Base-by-base conservation (phyloP, 2,329 filamentous ascomycete species). In the Xylariales sp. region DNA sequence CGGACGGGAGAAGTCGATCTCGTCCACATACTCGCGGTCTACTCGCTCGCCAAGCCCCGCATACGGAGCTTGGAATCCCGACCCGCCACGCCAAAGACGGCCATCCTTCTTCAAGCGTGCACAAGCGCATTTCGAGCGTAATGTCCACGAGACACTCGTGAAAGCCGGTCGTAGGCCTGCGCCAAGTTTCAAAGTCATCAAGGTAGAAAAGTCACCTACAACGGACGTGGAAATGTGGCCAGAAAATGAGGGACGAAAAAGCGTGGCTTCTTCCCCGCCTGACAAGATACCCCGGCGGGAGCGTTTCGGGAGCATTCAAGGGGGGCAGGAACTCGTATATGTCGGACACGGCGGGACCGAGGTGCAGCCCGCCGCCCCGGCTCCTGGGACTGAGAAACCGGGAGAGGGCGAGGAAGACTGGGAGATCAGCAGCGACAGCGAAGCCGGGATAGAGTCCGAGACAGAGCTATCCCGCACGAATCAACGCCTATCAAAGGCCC, bases 21-120 rank as follows among this genome's bases (percentile, higher is more conserved):
- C 61, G 1, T 39, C 63, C 2, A 30, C 16, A 10, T 18, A 23
- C 34, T 18, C 52, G 7, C 62, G 16, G 18, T 56, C 69, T 48
- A 56, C 69, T 48, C 48, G 34, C 39, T 36, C 68, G 9, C 4
- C 71, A 45, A 55, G 65, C 64, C 8, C 64, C 43, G 32, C 61
- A 1, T 66, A 69, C 12, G 74, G 69, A 0, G 63, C 72, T 1
- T 73, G 69, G 68, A 36, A 18, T 1, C 50, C 68, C 6, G 70
- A 71, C 55, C 49, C 32, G 3, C 63, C 68, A 55, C 65, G 41
- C 1, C 65, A 71, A n/a, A 62, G 48, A n/a, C 68, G 57, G 0
- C 46, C 61, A 0, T 72, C 71, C 5, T 66, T 75, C 57, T 14
- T 73, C 6, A 59, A 71, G 16, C 70, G 73, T 8, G 63, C 68